Evolutionary conservation across 2,329 filamentous ascomycete genomes (phyloP).

Genomic region (Penicillium italicum): DNA sequence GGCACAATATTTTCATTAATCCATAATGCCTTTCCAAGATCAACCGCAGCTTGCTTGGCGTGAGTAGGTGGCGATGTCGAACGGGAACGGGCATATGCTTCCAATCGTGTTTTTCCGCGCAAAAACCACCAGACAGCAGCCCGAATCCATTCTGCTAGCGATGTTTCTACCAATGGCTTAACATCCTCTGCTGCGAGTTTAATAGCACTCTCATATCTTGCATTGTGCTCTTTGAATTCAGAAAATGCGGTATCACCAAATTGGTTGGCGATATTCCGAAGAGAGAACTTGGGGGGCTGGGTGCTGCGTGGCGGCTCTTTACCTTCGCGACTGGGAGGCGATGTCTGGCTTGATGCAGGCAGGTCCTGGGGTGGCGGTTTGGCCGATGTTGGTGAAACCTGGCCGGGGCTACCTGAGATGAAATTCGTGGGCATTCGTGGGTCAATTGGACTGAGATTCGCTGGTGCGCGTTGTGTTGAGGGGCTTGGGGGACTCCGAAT

Average conservation of each 20-base stretch:
- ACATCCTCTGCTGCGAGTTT: constrained; percentile 71
- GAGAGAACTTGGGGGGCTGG: constrained; percentile 33
- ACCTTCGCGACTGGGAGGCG: constrained; percentile 10
- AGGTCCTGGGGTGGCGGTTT: constrained; percentile 9
- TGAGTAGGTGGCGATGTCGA: constrained; percentile 42
- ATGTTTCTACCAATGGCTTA: constrained; percentile 61
- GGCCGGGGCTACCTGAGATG: constrained; percentile 20
- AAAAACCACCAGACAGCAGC: constrained; percentile 87
- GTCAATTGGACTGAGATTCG: constrained; percentile 25
- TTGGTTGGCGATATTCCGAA: constrained; percentile 40
- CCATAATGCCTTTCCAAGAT: constrained; percentile 84
- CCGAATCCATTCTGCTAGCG: constrained; percentile 65
- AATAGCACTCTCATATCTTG: constrained; percentile 72
- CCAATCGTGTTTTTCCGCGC: constrained; percentile 71
- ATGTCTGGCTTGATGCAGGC: constrained; percentile 13
- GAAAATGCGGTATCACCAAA: constrained; percentile 64
- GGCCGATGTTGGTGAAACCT: constrained; percentile 10
- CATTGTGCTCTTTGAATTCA: constrained; percentile 67
- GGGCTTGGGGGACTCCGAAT: constrained; percentile 29
- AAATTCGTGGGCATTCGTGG: constrained; percentile 24
- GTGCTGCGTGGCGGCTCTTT: constrained; percentile 19
- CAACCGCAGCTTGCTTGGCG: constrained; percentile 72
- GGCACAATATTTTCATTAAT: constrained; percentile 52
- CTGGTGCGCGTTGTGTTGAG: constrained; percentile 12
- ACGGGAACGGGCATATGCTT: constrained; percentile 65